A percentile compares a stretch with the other conserved stretches of the same genome.
These are phyloP conservation scores for Pythium dissimile DNA, from an alignment of 352 stramenopile genomes.

Conservation along the genomic window DNA sequence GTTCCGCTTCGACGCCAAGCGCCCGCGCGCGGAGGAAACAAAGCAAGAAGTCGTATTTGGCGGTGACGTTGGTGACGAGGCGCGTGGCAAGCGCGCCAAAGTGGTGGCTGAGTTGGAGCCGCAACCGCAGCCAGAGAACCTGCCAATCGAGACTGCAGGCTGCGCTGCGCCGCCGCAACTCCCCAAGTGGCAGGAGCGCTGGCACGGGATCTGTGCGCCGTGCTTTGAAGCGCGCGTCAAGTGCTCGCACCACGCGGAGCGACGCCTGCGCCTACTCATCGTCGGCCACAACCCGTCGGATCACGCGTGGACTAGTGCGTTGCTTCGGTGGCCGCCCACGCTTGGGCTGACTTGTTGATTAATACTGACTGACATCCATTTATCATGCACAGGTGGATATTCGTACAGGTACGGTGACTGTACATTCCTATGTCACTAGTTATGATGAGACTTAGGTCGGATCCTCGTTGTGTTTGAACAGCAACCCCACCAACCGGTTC, in stretches of 20 bases:
- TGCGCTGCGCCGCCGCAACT: background rate
- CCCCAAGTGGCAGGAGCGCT: constrained; percentile 81
- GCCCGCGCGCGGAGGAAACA: constrained; percentile 20
- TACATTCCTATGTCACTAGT: background rate
- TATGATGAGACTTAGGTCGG: background rate
- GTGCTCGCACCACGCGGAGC: constrained; percentile 66
- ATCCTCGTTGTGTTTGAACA: background rate
- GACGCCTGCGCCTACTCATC: constrained; percentile 73
- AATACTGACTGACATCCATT: background rate
- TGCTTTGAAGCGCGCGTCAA: constrained; percentile 51
- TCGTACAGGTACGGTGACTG: constrained; percentile 44
- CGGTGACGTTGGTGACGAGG: background rate
- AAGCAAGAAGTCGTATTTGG: constrained; percentile 9
- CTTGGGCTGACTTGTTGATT: background rate
- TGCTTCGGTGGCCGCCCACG: background rate
- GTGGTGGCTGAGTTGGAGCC: constrained; percentile 17
- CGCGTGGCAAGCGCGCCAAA: constrained; percentile 5
- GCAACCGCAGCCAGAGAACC: background rate
- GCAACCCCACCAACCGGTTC: constrained; percentile 87
- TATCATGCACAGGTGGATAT: constrained; percentile 29
- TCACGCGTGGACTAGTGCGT: constrained; percentile 63
- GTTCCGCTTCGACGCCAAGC: constrained; percentile 63
- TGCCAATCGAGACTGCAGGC: background rate
- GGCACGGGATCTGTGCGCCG: constrained; percentile 65
- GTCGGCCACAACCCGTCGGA: constrained; percentile 89